Evolutionary conservation across 2,329 filamentous ascomycete species (phyloP).

Genomic region (Diaporthe humulicola): DNA sequence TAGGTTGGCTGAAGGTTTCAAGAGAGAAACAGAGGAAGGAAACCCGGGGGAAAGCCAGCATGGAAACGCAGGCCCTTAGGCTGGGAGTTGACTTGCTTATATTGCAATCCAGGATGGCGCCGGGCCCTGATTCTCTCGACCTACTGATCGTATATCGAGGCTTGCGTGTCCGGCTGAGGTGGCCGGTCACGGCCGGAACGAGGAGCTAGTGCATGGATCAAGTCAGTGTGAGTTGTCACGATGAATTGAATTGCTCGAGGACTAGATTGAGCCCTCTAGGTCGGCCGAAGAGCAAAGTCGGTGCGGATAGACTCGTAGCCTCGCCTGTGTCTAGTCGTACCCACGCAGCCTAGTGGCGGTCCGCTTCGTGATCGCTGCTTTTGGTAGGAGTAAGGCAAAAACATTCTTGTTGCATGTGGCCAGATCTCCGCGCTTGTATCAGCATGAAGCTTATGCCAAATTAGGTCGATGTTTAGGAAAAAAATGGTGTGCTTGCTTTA

Average conservation of each 20-base stretch:
- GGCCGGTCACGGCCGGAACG: no score
- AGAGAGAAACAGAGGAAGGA: background rate
- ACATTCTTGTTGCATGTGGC: background rate
- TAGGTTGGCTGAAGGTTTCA: background rate
- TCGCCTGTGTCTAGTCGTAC: background rate
- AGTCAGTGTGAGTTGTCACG: background rate
- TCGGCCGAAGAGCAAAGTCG: no score
- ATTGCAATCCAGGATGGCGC: background rate
- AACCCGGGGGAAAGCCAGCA: background rate
- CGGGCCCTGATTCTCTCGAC: background rate
- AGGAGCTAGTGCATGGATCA: background rate
- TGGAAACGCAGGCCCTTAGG: no score
- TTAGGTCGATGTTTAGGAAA: no score
- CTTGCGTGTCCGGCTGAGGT: background rate
- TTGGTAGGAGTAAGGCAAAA: no score
- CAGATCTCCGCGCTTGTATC: background rate
- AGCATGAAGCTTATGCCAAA: background rate
- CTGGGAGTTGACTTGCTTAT: background rate
- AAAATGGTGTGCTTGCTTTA: background rate
- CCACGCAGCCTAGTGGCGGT: background rate
- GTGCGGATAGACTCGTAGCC: background rate
- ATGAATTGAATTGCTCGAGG: fast-evolving
- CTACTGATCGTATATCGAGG: background rate
- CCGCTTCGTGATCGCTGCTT: background rate
- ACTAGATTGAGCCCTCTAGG: background rate